Evolutionary conservation across 306 rosid genomes (phyloP).

Genomic region (Vigna angularis): DNA sequence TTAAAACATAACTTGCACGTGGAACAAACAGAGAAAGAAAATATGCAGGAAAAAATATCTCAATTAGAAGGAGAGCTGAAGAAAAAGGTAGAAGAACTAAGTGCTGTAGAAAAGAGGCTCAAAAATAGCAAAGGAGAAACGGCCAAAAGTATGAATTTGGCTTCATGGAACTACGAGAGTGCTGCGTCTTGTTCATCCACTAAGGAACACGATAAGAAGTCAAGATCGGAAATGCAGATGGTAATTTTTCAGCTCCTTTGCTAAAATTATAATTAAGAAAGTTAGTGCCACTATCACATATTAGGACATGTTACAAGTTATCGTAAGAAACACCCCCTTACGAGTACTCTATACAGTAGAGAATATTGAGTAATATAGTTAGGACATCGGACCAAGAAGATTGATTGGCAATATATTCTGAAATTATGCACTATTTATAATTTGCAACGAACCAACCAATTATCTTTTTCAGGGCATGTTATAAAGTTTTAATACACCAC

Average conservation of each 20-base stretch:
- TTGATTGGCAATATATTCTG: conserved; percentile 6
- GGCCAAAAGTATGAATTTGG: conserved; percentile 37
- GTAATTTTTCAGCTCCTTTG: conserved; percentile 47
- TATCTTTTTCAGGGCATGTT: neutral
- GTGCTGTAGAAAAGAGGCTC: conserved; percentile 59
- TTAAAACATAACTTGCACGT: conserved; percentile 49
- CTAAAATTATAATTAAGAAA: conserved; percentile 24
- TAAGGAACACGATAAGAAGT: conserved; percentile 43
- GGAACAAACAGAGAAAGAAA: conserved; percentile 68
- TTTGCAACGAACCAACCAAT: neutral
- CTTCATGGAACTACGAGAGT: conserved; percentile 47
- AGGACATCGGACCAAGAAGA: neutral
- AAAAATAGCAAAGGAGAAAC: conserved; percentile 55
- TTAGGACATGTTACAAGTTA: conserved; percentile 23
- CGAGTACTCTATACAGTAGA: neutral
- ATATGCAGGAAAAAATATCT: conserved; percentile 58
- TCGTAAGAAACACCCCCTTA: neutral
- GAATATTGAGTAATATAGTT: neutral
- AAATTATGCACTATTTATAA: conserved; percentile 4
- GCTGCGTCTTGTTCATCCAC: conserved; percentile 31
- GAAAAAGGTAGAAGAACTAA: conserved; percentile 62
- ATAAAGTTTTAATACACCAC: neutral
- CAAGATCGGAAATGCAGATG: conserved; percentile 54
- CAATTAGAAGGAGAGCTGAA: conserved; percentile 67
- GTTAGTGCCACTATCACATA: neutral